phyloP scores from a whole-genome alignment of 352 stramenopile genomes.

The Plasmopara viticola region DNA sequence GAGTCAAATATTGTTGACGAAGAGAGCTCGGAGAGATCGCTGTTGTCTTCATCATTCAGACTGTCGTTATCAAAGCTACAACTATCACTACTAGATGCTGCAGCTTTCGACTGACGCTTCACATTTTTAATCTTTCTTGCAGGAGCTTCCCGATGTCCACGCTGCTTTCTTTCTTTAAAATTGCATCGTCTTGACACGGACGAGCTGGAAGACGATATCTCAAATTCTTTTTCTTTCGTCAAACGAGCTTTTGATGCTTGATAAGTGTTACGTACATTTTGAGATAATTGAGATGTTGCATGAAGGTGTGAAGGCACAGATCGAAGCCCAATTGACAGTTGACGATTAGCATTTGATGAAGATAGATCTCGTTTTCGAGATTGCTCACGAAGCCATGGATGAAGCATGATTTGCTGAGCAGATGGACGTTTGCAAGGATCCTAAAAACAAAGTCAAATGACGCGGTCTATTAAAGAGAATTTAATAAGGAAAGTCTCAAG shows the following conservation, averaged over 20 bases:
- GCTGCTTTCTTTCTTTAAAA: conserved; percentile 9
- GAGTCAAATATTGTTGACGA: conserved; percentile 3
- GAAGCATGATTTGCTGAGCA: conserved; percentile 43
- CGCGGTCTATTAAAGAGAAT: too few species aligned
- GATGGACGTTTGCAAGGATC: conserved; percentile 36
- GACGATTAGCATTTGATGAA: conserved; percentile 8
- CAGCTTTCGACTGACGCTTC: conserved; percentile 3
- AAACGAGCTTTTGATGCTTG: conserved; percentile 10
- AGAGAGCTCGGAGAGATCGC: conserved; percentile 22
- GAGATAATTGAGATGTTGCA: conserved; percentile 11
- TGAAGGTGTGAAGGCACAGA: conserved; percentile 18
- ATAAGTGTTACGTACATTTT: conserved; percentile 13
- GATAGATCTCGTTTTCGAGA: conserved; percentile 9
- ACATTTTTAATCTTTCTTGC: conserved; percentile 9
- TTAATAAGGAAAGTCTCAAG: neutral
- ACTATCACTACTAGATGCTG: conserved; percentile 18
- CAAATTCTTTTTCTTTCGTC: conserved; percentile 14
- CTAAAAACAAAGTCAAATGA: conserved; percentile 9
- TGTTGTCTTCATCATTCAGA: conserved; percentile 15
- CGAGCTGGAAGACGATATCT: conserved; percentile 14
- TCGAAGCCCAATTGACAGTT: conserved; percentile 3
- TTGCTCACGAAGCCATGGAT: conserved; percentile 46
- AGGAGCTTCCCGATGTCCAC: neutral
- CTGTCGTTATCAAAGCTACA: conserved; percentile 15
- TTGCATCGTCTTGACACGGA: conserved; percentile 7